Percentiles rank a stretch among this genome's conserved stretches.
These are phyloP conservation scores for Balakata baccata DNA, from an alignment of 345 rosid genomes.

Conservation along the genomic window DNA sequence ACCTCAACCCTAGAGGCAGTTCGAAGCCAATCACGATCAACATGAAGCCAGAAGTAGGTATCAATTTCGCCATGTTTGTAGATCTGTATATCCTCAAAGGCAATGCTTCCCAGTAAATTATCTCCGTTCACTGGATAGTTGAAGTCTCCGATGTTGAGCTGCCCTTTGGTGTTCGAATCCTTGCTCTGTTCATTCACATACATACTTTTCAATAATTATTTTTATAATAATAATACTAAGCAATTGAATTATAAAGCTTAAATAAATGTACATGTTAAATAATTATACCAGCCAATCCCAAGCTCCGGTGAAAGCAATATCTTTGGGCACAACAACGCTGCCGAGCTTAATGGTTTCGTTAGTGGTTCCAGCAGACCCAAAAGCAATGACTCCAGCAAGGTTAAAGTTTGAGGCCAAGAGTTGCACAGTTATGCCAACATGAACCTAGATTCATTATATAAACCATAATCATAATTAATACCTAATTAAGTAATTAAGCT, in stretches of 20 bases:
- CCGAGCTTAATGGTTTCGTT: not conserved
- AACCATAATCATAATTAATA: no score
- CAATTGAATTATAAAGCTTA: no score
- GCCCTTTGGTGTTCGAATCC: not conserved
- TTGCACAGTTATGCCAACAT: not conserved
- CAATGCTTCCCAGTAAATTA: not conserved
- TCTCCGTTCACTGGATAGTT: conserved; percentile 11
- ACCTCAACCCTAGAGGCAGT: not conserved
- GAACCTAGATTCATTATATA: not conserved
- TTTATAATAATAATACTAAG: no score
- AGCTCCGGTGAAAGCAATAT: conserved; percentile 6
- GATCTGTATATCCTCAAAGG: not conserved
- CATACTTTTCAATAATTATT: no score
- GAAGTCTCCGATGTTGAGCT: conserved; percentile 1
- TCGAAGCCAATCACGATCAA: not conserved
- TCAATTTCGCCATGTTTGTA: not conserved
- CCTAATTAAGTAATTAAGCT: no score
- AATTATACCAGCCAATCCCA: not conserved
- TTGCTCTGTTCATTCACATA: not conserved
- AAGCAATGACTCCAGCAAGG: not conserved
- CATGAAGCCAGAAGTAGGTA: not conserved
- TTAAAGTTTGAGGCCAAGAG: not conserved
- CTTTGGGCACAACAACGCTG: conserved; percentile 3
- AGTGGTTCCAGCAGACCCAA: conserved; percentile 2
- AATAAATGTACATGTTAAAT: no score